Base-by-base conservation (phyloP, 2,329 filamentous ascomycete genomes). In the Sporothrix brasiliensis region DNA sequence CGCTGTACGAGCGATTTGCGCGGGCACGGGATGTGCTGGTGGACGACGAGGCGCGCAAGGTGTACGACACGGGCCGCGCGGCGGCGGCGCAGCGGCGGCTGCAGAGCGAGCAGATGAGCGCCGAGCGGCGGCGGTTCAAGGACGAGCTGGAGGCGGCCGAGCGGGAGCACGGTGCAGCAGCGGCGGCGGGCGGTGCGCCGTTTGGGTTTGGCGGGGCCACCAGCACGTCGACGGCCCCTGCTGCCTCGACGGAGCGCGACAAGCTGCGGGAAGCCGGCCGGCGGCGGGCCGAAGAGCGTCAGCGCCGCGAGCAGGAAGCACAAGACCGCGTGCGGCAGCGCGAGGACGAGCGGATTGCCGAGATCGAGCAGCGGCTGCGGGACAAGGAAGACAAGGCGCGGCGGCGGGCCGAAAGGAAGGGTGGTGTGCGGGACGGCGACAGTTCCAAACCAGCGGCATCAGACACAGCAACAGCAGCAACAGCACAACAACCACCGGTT, bases 61-160 rank as follows among this genome's bases (percentile, higher is more conserved):
- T 90, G 69, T 97, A 97, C 82, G 92, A 97, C 77, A 86, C 88
- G 77, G 88, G 90, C 73, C 87, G 92, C 58, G 87, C 90, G 76
- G 92, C 92, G 52, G 85, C 88, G 73, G 82, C 90, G 71, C 87
- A 91, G 77, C 90, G 90, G 77, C 87, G 88, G 78, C 84, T 88
- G 77, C 88, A 93, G 79, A 86, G 90, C 76, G 89, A 91, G 67
- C 84, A 90, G 72, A 91, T 97, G 80, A 89, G 92, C 75, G 88
- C 88, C 63, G 87, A 89, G 79, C 84, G 91, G 75, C 84, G 91
- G 77, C 86, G 88, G 75, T 91, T 97, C 86, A 91, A 92, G 74
- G 93, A 97, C 77, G 93, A 97, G 77, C 82, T 98, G 67, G 93
- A 97, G 80, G 86, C 88, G 34, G 84, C 91, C 24, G 94, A 97